Percentiles rank a stretch among this genome's conserved stretches.
phyloP scores from a whole-genome alignment of 2,329 filamentous ascomycete species.

The Onygena corvina region DNA sequence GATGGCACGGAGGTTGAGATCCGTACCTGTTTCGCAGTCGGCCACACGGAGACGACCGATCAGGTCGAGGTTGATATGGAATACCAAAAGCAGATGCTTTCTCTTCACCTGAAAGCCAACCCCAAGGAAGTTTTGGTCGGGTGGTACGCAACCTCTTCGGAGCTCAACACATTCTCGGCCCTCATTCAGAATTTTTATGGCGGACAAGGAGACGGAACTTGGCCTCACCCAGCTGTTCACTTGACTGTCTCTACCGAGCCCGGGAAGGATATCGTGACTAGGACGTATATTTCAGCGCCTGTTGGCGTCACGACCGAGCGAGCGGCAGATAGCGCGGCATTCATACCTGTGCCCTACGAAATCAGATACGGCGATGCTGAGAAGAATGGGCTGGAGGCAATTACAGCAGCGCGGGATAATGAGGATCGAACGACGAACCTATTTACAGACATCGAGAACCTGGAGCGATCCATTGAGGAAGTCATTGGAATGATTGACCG shows the following conservation, averaged over 20 bases:
- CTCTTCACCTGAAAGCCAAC: slow-evolving; percentile 82
- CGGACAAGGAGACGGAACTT: slow-evolving; percentile 91
- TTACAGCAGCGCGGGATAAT: slow-evolving; percentile 65
- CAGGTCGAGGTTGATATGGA: slow-evolving; percentile 99
- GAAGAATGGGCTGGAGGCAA: slow-evolving; percentile 66
- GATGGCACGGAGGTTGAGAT: slow-evolving; percentile 96
- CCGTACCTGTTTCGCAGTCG: slow-evolving; percentile 91
- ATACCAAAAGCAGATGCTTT: slow-evolving; percentile 99
- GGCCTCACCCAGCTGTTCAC: slow-evolving; percentile 93
- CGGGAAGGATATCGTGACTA: slow-evolving; percentile 75
- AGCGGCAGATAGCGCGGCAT: slow-evolving; percentile 88
- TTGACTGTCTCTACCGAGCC: slow-evolving; percentile 86
- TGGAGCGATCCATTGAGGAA: slow-evolving; percentile 76
- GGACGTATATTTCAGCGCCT: slow-evolving; percentile 89
- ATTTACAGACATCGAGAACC: slow-evolving; percentile 75
- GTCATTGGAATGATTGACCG: slow-evolving; percentile 82
- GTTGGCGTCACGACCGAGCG: slow-evolving; percentile 92
- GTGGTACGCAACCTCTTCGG: slow-evolving; percentile 95
- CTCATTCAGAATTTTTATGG: slow-evolving; percentile 99
- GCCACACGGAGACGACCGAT: slow-evolving; percentile 95
- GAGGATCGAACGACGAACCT: slow-evolving; percentile 64
- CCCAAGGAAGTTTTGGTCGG: slow-evolving; percentile 89
- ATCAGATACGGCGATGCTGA: slow-evolving; percentile 76
- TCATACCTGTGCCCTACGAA: slow-evolving; percentile 94
- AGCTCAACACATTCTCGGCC: slow-evolving; percentile 96